A percentile compares a stretch with the other conserved stretches of the same genome.
phyloP scores from a whole-genome alignment of 2,329 filamentous ascomycete genomes.

The Ceratocystis diversiconidia region DNA sequence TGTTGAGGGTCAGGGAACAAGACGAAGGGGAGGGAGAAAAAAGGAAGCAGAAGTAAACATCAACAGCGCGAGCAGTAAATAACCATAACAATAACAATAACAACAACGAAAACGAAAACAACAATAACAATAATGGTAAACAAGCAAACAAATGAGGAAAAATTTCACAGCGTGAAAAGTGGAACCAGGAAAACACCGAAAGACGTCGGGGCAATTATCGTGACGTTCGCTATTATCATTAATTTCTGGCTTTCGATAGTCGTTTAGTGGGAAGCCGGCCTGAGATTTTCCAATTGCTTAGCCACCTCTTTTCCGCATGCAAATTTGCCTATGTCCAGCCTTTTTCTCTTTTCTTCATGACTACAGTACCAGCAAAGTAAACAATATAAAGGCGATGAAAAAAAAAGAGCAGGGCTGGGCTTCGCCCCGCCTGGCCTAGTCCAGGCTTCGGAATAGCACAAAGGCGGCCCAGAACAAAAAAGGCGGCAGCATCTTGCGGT shows the following conservation, averaged over 20 bases:
- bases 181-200: too few species aligned
- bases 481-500: not conserved
- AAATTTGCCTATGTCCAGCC: not conserved
- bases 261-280: too few species aligned
- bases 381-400: too few species aligned
- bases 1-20: not conserved
- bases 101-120: not conserved
- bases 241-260: not conserved
- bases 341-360: not conserved
- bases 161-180: not conserved
- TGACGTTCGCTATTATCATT: too few species aligned
- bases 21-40: not conserved
- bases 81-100: not conserved
- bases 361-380: too few species aligned
- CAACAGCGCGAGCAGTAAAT: not conserved
- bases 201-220: too few species aligned
- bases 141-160: not conserved
- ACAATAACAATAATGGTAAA: not conserved
- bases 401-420: not conserved
- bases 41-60: conserved; percentile 4
- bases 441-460: too few species aligned
- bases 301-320: not conserved
- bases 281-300: not conserved
- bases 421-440: not conserved
- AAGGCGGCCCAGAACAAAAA: too few species aligned